Evolutionary conservation across 2,329 filamentous ascomycete species (phyloP).

Genomic region (Elsinoe necatrix): DNA sequence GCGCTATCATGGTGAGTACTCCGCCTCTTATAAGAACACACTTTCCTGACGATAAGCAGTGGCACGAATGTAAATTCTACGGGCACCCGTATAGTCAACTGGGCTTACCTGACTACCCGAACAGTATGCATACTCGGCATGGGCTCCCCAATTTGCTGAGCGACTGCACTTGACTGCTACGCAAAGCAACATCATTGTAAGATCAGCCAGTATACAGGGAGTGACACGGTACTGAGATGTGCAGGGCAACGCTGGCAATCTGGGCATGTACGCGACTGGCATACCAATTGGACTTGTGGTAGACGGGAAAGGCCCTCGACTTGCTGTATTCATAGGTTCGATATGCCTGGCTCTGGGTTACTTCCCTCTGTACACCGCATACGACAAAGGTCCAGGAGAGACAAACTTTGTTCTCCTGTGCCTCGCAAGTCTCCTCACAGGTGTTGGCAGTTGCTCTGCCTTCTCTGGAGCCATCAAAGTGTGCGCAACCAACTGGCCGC

Average conservation of each 20-base stretch:
- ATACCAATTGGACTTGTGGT: slow-evolving; percentile 84
- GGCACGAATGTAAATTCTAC: slow-evolving; percentile 69
- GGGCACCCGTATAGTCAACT: neutral
- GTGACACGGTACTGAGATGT: slow-evolving; percentile 26
- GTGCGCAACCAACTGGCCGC: slow-evolving; percentile 80
- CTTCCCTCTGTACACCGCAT: slow-evolving; percentile 74
- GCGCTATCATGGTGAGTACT: slow-evolving; percentile 59
- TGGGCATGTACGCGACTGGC: slow-evolving; percentile 89
- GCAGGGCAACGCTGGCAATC: slow-evolving; percentile 59
- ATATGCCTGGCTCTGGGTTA: slow-evolving; percentile 70
- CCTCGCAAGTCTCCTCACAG: slow-evolving; percentile 77
- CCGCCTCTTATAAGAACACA: neutral
- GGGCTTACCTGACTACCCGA: slow-evolving; percentile 17
- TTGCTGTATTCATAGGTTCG: slow-evolving; percentile 67
- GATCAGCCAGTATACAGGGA: slow-evolving; percentile 22
- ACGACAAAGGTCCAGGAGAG: slow-evolving; percentile 55
- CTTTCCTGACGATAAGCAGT: slow-evolving; percentile 18
- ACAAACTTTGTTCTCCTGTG: slow-evolving; percentile 55
- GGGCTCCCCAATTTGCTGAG: slow-evolving; percentile 91
- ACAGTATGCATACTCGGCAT: slow-evolving; percentile 96
- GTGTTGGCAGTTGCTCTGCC: slow-evolving; percentile 82
- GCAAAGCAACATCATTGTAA: slow-evolving; percentile 80
- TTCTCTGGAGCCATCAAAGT: slow-evolving; percentile 82
- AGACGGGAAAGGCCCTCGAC: slow-evolving; percentile 70
- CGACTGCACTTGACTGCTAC: slow-evolving; percentile 82